These are phyloP conservation scores for Lepidium africanum DNA, from an alignment of 345 rosid genomes.

Conservation along the genomic window DNA sequence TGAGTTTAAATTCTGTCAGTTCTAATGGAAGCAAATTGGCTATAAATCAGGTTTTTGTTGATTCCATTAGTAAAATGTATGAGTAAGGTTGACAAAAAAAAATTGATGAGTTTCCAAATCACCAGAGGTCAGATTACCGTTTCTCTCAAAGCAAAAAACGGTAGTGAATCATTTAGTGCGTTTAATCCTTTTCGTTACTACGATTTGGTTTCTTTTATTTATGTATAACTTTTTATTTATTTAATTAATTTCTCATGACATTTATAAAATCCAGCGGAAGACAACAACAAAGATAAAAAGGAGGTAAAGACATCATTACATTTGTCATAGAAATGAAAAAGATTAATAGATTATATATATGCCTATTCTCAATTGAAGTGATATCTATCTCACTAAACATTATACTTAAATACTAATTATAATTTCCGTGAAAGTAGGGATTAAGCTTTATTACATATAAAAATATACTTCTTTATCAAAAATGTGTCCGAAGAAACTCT, in stretches of 20 bases:
- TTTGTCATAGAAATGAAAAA: neutral
- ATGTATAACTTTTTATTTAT: neutral
- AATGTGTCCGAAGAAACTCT: constrained; percentile 1
- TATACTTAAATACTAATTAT: constrained; percentile 2
- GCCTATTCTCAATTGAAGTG: constrained; percentile 9
- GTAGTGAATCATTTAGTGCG: neutral
- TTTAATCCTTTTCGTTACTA: neutral
- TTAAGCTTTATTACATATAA: constrained; percentile 11
- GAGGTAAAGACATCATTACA: neutral
- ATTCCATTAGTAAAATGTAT: too few relatives aligned
- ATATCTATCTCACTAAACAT: constrained; percentile 20
- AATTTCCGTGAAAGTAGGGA: constrained; percentile 17
- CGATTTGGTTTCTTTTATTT: neutral
- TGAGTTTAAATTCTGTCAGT: too few relatives aligned
- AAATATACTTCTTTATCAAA: neutral
- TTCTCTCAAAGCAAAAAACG: neutral
- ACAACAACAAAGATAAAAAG: neutral
- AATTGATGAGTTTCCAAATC: neutral
- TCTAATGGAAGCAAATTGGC: too few relatives aligned
- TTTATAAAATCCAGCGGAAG: neutral
- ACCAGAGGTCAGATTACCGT: neutral
- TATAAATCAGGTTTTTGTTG: too few relatives aligned
- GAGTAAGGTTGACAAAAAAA: too few relatives aligned
- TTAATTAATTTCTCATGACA: neutral
- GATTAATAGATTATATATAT: neutral